These are phyloP conservation scores for Closterium sp. DNA, from an alignment of 139 green algal genomes.

Conservation along the genomic window DNA sequence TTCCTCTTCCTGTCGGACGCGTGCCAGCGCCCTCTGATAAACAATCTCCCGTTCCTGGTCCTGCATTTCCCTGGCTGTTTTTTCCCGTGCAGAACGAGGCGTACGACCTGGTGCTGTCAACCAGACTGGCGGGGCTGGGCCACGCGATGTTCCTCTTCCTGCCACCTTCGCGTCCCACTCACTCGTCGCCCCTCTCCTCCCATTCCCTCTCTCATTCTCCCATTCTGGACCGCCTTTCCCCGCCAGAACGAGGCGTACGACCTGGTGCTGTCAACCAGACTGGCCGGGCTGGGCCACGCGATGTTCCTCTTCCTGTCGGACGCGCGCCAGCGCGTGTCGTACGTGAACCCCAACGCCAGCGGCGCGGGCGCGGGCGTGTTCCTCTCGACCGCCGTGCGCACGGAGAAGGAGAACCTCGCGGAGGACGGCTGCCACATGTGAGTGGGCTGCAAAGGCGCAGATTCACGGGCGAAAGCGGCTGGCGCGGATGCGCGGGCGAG, in stretches of 20 bases:
- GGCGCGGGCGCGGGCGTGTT: conserved; percentile 35
- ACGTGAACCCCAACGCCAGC: conserved; percentile 43
- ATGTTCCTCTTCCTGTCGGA: conserved; percentile 40
- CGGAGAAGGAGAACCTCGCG: conserved; percentile 23
- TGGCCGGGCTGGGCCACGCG: conserved; percentile 40
- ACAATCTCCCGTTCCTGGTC: no score
- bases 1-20: conserved; percentile 37
- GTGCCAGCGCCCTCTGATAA: conserved; percentile 14
- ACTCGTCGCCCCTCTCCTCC: no score
- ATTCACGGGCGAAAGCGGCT: no score
- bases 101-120: conserved; percentile 30
- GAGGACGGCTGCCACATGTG: conserved; percentile 38
- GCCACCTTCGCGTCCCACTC: not conserved
- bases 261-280: conserved; percentile 31
- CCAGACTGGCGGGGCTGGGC: conserved; percentile 20
- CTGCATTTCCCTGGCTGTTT: no score
- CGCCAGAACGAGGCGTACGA: conserved; percentile 43
- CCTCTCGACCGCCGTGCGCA: conserved; percentile 24
- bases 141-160: conserved; percentile 36
- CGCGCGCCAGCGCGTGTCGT: conserved; percentile 25
- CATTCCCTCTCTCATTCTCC: no score
- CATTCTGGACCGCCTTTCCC: no score
- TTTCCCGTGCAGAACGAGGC: not conserved
- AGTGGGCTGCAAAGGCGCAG: not conserved
- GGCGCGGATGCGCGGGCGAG: no score